Base-by-base conservation (phyloP, 345 rosid species). In the Lumnitzera racemosa region DNA sequence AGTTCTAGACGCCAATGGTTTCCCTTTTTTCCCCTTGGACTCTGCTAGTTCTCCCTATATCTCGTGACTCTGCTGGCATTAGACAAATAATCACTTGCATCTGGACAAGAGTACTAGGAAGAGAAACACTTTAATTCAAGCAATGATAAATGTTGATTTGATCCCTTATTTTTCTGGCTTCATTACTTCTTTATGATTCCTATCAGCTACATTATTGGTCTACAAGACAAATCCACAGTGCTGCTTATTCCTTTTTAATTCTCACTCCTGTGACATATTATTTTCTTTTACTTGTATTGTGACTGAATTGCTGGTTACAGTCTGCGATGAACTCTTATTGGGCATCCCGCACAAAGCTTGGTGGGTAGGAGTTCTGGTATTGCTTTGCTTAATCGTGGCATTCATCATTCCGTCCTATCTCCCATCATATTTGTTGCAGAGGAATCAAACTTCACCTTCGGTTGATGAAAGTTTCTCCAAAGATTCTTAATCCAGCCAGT, bases 341-440 rank as follows among this genome's bases (percentile, higher is more conserved):
- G 96, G 96, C 58, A 80, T 89, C 57, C 87, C 96, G 4, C 70
- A 72, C 65, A 62, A 80, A 72, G 85, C 88, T 61, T 85, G 96
- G 87, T 74, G 80, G 77, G 91, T 81, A 16, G 91, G 70, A 24
- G 36, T 76, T 51, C 70, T 82, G 59, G 88, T 68, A 15, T 60
- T 84, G 52, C 65, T 83, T 48, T 92, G 98, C 67, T 84, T 87
- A 27, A 74, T 66, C 46, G 53, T 64, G 55, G 80, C 95, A 0
- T 67, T 85, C 63, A 52, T 77, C 66, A 36, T 76, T 74, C 96
- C 94, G 2, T 48, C 64, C 24, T 83, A 79, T 70, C 85, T 91
- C 56, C 84, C 86, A 3, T 59, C 83, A 9, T 67, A 65, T 72
- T 58, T 83, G 58, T 78, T 79, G 12, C 70, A 46, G 13, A 74